Evolutionary conservation across 2,329 filamentous ascomycete species (phyloP), one percentile per base, ranked within the genome.

Genomic region (Myriangium duriaei): DNA sequence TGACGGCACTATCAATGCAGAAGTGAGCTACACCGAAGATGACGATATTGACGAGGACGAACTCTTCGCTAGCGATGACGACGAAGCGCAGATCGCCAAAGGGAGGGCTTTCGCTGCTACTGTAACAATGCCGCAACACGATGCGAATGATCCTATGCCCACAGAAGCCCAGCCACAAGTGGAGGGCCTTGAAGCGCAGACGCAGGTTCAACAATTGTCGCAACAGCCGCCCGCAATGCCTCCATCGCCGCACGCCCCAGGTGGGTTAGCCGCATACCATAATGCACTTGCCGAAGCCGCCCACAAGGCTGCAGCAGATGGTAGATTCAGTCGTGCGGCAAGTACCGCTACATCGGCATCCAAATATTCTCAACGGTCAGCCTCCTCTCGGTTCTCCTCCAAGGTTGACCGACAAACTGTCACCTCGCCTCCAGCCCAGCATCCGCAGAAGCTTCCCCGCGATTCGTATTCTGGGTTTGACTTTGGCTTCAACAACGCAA

Each of bases 251-350:
- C 18, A 16, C 3, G 14, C 34, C 5, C 11, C 36, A 13, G 30
- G 5, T 33, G 36, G 71, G 40, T 62, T 81, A 13, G 75, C 76
- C 30, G 79, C 75, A 1, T 88, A 95, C 51, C 86, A 94, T 53
- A 80, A 80, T 37, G 85, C 86, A 1, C 67, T 96, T 4, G 85
- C 84, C 2, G 79, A 81, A 32, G 88, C 86, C 5, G 81, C 85
- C 7, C 78, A 80, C 44, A 71, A 79, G 52, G 85, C 86, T 4
- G 80, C 76, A 14, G 75, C 75, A 1, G 79, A 78, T 26, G 84
- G 84, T 2, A 79, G 82, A 40, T 88, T 93, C 48, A 66, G 73
- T 11, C 71, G 83, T 11, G 69, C 72, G 17, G 59, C 62, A 19
- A 74, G 70, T 47, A 56, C 34, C 50, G 55, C 41, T 44, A 50